Conservation (phyloP, 2,329 filamentous ascomycete species). For the Clathrospora elynae region DNA sequence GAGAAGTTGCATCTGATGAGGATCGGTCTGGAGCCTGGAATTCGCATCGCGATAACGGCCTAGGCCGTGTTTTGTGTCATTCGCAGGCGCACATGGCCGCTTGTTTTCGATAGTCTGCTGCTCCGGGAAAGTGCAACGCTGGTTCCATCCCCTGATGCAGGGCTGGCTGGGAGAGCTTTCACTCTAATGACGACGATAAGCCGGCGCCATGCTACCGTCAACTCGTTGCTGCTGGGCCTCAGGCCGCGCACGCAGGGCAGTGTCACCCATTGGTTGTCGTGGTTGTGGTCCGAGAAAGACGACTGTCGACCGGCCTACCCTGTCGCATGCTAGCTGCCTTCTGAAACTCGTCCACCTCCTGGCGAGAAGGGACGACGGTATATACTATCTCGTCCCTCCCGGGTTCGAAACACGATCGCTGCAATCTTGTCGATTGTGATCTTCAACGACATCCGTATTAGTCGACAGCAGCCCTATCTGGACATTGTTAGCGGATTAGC, state of each 20-base stretch:
- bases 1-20: slow-evolving; percentile 1
- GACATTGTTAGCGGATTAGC: slow-evolving; percentile 16
- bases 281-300: too few relatives aligned
- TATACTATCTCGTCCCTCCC: slow-evolving; percentile 8
- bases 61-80: too few relatives aligned
- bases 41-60: too few relatives aligned
- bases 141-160: slow-evolving; percentile 2
- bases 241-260: too few relatives aligned
- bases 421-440: too few relatives aligned
- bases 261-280: too few relatives aligned
- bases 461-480: slow-evolving; percentile 6
- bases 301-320: slow-evolving; percentile 9
- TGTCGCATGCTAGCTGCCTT: slow-evolving; percentile 18
- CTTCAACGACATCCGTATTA: slow-evolving; percentile 6
- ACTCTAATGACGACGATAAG: neutral
- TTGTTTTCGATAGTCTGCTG: slow-evolving; percentile 17
- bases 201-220: too few relatives aligned
- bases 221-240: too few relatives aligned
- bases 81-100: slow-evolving; percentile 9
- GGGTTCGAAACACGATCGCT: too few relatives aligned
- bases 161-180: neutral
- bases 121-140: slow-evolving; percentile 7
- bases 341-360: slow-evolving; percentile 28
- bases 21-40: slow-evolving; percentile 1
- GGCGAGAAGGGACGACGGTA: slow-evolving; percentile 6